Evolutionary conservation across 108 stramenopile species (phyloP).

Genomic region (Pseudonitzschia pungens): DNA sequence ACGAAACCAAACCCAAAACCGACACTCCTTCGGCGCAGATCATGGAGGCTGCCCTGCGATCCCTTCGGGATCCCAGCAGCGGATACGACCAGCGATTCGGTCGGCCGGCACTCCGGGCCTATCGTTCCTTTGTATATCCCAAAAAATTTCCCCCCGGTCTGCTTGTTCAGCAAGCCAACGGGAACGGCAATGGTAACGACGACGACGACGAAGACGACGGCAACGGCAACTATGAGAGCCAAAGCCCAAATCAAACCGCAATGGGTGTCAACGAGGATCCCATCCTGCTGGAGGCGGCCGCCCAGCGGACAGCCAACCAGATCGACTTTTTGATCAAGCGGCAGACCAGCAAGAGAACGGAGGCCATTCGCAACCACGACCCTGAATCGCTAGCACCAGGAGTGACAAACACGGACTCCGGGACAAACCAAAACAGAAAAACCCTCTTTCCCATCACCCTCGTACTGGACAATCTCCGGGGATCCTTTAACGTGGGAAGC

Average conservation of each 20-base stretch:
- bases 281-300: slow-evolving; percentile 48
- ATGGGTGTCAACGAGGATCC: slow-evolving; percentile 34
- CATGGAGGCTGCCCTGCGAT: slow-evolving; percentile 48
- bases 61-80: slow-evolving; percentile 47
- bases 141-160: slow-evolving; percentile 2
- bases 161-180: no score
- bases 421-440: no score
- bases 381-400: neutral
- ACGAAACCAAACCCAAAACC: neutral
- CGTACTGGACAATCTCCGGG: slow-evolving; percentile 83
- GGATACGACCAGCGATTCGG: slow-evolving; percentile 74
- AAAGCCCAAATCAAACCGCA: no score
- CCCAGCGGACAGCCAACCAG: slow-evolving; percentile 65
- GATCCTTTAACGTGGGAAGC: slow-evolving; percentile 87
- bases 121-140: slow-evolving; percentile 71
- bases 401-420: neutral
- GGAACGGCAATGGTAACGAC: neutral
- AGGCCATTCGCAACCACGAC: slow-evolving; percentile 79
- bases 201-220: neutral
- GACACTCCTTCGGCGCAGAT: neutral
- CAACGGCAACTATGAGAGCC: neutral
- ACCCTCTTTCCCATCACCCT: slow-evolving; percentile 66
- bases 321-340: slow-evolving; percentile 79
- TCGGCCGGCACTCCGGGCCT: slow-evolving; percentile 73
- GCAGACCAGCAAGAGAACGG: slow-evolving; percentile 62